These are phyloP conservation scores for Aegle marmelos DNA, from an alignment of 345 rosid species.

Conservation along the genomic window DNA sequence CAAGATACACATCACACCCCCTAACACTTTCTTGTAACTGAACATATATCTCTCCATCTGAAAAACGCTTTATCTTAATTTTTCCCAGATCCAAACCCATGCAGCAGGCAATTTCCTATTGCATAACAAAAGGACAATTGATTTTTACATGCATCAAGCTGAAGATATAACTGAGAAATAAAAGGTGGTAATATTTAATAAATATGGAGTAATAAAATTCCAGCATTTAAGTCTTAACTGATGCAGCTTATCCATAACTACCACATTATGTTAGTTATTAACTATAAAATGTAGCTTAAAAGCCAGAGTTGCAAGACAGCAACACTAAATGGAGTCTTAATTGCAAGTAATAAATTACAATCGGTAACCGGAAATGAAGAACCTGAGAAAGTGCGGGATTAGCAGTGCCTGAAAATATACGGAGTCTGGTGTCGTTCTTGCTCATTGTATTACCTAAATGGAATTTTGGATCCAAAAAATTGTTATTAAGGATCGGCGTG, in stretches of 20 bases:
- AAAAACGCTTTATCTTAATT: slow-evolving; percentile 86
- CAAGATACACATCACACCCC: slow-evolving; percentile 94
- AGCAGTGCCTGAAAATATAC: slow-evolving; percentile 92
- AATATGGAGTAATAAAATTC: too few relatives aligned
- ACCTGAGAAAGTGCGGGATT: slow-evolving; percentile 94
- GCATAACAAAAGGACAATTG: too few relatives aligned
- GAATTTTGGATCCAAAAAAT: slow-evolving; percentile 34
- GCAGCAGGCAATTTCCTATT: slow-evolving; percentile 86
- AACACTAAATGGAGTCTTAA: neutral
- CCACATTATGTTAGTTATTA: too few relatives aligned
- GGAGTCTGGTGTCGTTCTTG: slow-evolving; percentile 63
- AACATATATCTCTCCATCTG: slow-evolving; percentile 96
- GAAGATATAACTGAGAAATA: too few relatives aligned
- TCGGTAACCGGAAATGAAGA: neutral
- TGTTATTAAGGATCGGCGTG: slow-evolving; percentile 30
- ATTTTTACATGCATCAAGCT: too few relatives aligned
- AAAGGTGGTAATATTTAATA: too few relatives aligned
- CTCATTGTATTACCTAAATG: slow-evolving; percentile 30
- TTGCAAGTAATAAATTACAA: neutral
- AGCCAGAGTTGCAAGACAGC: neutral
- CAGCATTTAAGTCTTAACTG: too few relatives aligned
- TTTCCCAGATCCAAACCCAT: slow-evolving; percentile 96
- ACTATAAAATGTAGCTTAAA: neutral
- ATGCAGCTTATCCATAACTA: too few relatives aligned
- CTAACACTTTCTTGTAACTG: slow-evolving; percentile 98